Evolutionary conservation across 1,284 basidiomycete genomes (phyloP), one percentile per base, ranked within the genome.

Genomic region (Megacollybia platyphylla): DNA sequence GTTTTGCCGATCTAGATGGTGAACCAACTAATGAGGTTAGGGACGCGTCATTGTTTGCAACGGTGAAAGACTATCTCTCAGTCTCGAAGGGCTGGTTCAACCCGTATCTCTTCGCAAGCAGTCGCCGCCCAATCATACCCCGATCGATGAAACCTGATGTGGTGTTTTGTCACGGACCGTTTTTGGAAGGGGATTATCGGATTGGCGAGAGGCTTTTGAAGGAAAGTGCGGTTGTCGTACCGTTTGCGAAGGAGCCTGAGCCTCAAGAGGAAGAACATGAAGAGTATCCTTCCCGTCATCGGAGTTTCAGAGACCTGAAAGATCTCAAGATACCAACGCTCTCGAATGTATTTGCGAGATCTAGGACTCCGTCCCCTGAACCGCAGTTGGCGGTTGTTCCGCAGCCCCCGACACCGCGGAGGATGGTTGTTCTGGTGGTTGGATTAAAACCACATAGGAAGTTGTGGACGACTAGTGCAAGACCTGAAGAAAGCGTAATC

Each of bases 51-150:
- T 56, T 79, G 11, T 78, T 79, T 49, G 58, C 76, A 20, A 62
- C 63, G n/a, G 71, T 80, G n/a, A 75, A 71, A 51, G 76, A 78
- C 46, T 80, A 79, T 48, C 57, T 80, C 42, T 67, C 75, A 0
- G 60, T 72, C 3, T 71, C 77, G 55, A 79, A 79, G 52, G 77
- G 76, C 9, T 79, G 76, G 76, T 77, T 79, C 57, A 74, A 69
- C 18, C 74, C 79, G 0, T 79, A 79, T 52, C 61, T 80, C 1
- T 80, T 78, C 50, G 76, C 76, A 3, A 79, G 73, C 46, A 67
- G 65, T 6, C 64, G 73, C 11, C 57, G 75, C 42, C 76, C 76
- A 2, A 64, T 71, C 50, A 79, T 76, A 45, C 76, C 73, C 0
- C 64, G 78, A 31, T 66, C 66, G 9, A 73, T 79, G 67, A 77